Base-by-base conservation (phyloP, 352 stramenopile genomes). In the Pythium pectinolyticum region DNA sequence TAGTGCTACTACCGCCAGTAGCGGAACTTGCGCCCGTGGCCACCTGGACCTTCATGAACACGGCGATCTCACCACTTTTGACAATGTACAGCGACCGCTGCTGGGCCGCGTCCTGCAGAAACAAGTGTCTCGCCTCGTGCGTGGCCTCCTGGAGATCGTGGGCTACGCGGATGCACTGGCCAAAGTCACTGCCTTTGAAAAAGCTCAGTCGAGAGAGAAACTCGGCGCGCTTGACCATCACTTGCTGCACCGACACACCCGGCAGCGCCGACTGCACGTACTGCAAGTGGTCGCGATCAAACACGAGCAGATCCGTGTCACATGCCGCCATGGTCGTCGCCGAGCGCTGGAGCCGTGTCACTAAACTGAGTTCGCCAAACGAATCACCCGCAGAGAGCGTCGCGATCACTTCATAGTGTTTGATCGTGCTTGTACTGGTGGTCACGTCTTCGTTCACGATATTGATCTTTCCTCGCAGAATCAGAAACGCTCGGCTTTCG, bases 361-460 rank as follows among this genome's bases (percentile, higher is more conserved):
- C 81, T 31, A 94, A 75, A 20, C 78, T 83, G 5, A 94, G 41
- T 56, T 94, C 84, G 6, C 84, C 84, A 20, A 94, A 89, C 17
- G 78, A 89, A 34, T 84, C 81, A 12, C 84, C 84, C 5, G 80
- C 79, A 0, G 72, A 76, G 6, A 94, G 70, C 19, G 82, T 91
- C 7, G 76, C 84, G 15, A 94, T 71, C 6, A 94, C 66, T 17
- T 90, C 81, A 54, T 83, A 73, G 34, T 78, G 68, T 43, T 78
- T 81, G 15, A 82, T 57, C 6, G 60, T 59, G 24, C 24, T 61
- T 47, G 73, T 68, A 7, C 63, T 31, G 7, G 66, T 66, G 14
- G 62, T 75, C 2, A 84, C 60, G 49, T 92, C 80, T 64, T 94
- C 84, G 24, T 90, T 89, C 43, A 94, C 84, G 25, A 94, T 90